Evolutionary conservation across 129 eudicot species (phyloP).

Genomic region (Heracleum sosnowskyi): DNA sequence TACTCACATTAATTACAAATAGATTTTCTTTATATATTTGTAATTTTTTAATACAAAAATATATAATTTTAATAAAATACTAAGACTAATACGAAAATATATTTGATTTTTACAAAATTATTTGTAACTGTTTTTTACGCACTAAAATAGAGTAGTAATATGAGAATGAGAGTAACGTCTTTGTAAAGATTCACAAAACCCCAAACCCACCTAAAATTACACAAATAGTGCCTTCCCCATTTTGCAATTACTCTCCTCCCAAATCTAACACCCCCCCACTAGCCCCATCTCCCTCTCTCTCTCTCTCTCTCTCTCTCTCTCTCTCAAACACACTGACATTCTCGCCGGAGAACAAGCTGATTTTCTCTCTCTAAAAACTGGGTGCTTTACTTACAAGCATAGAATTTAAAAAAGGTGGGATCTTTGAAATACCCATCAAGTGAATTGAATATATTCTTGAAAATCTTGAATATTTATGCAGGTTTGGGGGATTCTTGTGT

Average conservation of each 20-base stretch:
- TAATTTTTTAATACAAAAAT: too few relatives aligned
- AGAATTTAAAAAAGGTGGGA: slow-evolving; percentile 4
- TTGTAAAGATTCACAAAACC: slow-evolving; percentile 28
- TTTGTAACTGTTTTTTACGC: too few relatives aligned
- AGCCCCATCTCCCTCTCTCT: slow-evolving; percentile 7
- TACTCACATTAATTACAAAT: too few relatives aligned
- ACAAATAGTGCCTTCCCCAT: background rate
- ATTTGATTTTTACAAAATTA: too few relatives aligned
- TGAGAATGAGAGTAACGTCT: slow-evolving; percentile 21
- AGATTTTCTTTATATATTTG: too few relatives aligned
- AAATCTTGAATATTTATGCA: background rate
- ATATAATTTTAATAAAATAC: too few relatives aligned
- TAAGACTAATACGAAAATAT: too few relatives aligned
- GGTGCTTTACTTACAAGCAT: background rate
- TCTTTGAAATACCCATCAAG: slow-evolving; percentile 6
- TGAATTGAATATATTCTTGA: background rate
- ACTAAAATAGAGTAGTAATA: too few relatives aligned
- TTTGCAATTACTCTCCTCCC: slow-evolving; percentile 9
- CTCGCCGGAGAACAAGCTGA: slow-evolving; percentile 15
- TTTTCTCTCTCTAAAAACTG: background rate
- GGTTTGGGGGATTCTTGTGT: background rate
- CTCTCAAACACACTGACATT: background rate
- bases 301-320: slow-evolving; percentile 4
- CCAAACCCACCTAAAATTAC: slow-evolving; percentile 18
- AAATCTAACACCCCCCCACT: slow-evolving; percentile 14